phyloP scores from a whole-genome alignment of 352 stramenopile genomes.

The Phytophthora podocarpi region DNA sequence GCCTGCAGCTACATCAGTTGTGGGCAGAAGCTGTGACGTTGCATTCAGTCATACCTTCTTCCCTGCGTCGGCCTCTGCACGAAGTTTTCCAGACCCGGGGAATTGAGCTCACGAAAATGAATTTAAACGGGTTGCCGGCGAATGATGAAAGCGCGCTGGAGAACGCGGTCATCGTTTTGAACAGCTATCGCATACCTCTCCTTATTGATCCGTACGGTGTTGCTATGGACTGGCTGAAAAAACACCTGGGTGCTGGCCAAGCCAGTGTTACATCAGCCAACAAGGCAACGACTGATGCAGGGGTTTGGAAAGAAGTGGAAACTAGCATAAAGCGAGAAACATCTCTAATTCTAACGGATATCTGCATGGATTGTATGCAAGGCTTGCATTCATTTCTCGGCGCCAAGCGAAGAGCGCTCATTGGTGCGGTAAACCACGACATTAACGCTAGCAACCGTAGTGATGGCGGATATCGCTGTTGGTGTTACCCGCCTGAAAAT shows the following conservation, averaged over 20 bases:
- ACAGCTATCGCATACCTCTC: constrained; percentile 53
- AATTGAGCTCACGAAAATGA: constrained; percentile 43
- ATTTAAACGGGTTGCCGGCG: constrained; percentile 42
- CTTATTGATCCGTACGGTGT: constrained; percentile 69
- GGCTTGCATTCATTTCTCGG: constrained; percentile 47
- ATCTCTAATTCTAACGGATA: constrained; percentile 47
- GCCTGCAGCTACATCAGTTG: constrained; percentile 25
- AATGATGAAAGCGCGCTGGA: constrained; percentile 48
- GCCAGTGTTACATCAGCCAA: constrained; percentile 19
- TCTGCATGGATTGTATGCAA: constrained; percentile 33
- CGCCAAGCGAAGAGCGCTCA: constrained; percentile 51
- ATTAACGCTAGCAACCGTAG: constrained; percentile 13
- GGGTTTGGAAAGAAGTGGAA: constrained; percentile 52
- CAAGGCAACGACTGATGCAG: constrained; percentile 3
- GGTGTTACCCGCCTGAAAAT: constrained; percentile 35
- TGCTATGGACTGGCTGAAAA: constrained; percentile 57
- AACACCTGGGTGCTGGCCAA: constrained; percentile 26
- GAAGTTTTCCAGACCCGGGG: constrained; percentile 46
- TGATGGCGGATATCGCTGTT: constrained; percentile 36
- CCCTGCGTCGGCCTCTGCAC: constrained; percentile 18
- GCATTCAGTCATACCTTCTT: constrained; percentile 41
- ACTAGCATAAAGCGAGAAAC: constrained; percentile 44
- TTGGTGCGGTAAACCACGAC: constrained; percentile 57
- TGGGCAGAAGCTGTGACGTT: constrained; percentile 47
- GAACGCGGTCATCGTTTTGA: constrained; percentile 45